Base-by-base conservation (phyloP, 2,329 filamentous ascomycete species). In the Nemania sp. region DNA sequence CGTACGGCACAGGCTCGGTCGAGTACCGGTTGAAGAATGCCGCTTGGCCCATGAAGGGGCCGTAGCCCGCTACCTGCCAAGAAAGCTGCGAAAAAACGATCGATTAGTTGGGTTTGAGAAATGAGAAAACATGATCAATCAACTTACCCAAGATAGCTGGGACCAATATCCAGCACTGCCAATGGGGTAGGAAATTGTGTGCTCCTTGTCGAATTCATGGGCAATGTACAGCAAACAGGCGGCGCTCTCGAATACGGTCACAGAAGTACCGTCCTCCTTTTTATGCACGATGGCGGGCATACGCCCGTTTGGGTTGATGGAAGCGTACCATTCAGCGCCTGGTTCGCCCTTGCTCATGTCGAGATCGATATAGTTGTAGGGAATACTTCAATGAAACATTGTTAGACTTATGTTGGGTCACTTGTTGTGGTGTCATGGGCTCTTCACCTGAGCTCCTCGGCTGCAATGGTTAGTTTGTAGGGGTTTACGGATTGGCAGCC, bases 221-320 rank as follows among this genome's bases (percentile, higher is more conserved):
- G 48, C 57, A 2, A 66, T 52, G 19, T 67, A 66, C 22, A 65
- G 50, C 31, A 66, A 49, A 41, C 61, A 66, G 20, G 65, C 54
- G 6, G 49, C 65, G 49, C 62, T 66, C 33, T 67, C 63, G 17
- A 64, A 66, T 5, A 67, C 54, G 0, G 37, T 63, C 20, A 64
- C 57, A 5, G 57, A 52, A 1, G 56, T 61, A 9, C 60, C 61
- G 54, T 65, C 61, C 4, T 62, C 60, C 23, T 62, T 61, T 23
- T 61, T 50, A 39, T 67, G 63, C 5, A 64, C 55, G 42, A 67
- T 53, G 24, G 64, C 64, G 4, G 64, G 64, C 11, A 63, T 37
- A 5, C 50, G 48, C 19, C 64, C 59, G 39, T 66, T 65, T 5
- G 63, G 65, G 42, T 66, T 65, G 46, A 65, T 62, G n/a, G 57